These are phyloP conservation scores for Kappamyces sp. DNA, from an alignment of 192 early-diverging fungal species.

Conservation along the genomic window DNA sequence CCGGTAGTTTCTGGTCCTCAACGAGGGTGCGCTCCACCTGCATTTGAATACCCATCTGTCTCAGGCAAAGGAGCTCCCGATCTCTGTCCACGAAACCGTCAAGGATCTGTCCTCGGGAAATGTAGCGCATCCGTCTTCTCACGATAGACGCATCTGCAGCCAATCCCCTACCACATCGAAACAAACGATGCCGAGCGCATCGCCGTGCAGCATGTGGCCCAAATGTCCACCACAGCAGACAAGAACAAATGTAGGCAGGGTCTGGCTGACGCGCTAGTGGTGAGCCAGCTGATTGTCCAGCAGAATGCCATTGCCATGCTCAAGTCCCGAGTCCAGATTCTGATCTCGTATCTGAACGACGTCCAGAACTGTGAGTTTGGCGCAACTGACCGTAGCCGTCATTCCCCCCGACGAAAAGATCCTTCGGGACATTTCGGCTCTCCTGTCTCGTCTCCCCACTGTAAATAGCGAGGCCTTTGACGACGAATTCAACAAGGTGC, in stretches of 20 bases:
- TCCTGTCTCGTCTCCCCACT: conserved; percentile 67
- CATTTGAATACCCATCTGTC: conserved; percentile 60
- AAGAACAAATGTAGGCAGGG: not conserved
- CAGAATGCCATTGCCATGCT: conserved; percentile 80
- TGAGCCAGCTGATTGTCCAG: conserved; percentile 65
- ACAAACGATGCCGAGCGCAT: conserved; percentile 84
- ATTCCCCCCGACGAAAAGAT: conserved; percentile 66
- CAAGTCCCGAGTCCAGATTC: conserved; percentile 58
- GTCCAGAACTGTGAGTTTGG: conserved; percentile 53
- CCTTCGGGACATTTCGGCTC: conserved; percentile 68
- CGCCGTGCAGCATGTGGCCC: conserved; percentile 80
- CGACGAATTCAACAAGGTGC: conserved; percentile 67
- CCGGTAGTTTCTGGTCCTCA: conserved; percentile 58
- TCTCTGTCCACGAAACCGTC: conserved; percentile 72
- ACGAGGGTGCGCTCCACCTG: conserved; percentile 71
- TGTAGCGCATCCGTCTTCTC: conserved; percentile 15
- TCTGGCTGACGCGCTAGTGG: conserved; percentile 36
- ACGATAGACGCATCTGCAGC: conserved; percentile 55
- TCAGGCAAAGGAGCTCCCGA: conserved; percentile 60
- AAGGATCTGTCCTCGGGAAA: conserved; percentile 37
- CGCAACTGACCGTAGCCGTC: conserved; percentile 26
- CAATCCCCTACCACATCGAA: conserved; percentile 67
- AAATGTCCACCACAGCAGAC: conserved; percentile 43
- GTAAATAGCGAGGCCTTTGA: conserved; percentile 61
- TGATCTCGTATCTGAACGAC: conserved; percentile 68